Evolutionary conservation across 2,329 filamentous ascomycete genomes (phyloP), one percentile per base, ranked within the genome.

Genomic region (Sporothrix dimorphospora): DNA sequence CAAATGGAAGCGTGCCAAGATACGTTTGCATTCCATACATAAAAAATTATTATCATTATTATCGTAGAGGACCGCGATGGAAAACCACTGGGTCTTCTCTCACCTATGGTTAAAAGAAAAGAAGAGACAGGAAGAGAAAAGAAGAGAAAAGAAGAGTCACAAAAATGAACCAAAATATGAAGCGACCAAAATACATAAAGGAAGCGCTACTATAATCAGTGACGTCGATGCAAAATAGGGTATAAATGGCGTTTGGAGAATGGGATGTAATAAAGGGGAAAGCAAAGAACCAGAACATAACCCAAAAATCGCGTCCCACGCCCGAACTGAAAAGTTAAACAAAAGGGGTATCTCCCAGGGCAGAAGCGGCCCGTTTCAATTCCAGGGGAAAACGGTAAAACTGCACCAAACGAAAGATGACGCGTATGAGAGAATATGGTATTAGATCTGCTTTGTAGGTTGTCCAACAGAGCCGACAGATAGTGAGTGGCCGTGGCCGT

Each of bases 401-500:
- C n/a, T 45, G 38, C 67, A 53, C 19, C 30, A 9, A 16, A 16
- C 24, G 19, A 34, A 40, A 7, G 16, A 47, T 16, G 30, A 19
- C 27, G 30, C 27, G 24, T 30, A 40, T 47, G 14, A 67, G 24
- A 34, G 42, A 24, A 34, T 14, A 24, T 21, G 14, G 40, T 34
- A 47, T 47, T 51, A 70, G 24, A 70, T 49, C 30, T 49, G 68
- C 55, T 70, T 70, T 19, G 53, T 69, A 30, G 16, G 19, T 27
- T 63, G 65, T 11, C 70, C 69, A 16, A 71, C 47, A 11, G 67
- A 51, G 24, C 69, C 63, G 11, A 71, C 45, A 16, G 67, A 72
- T 3, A 66, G 11, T 5, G 72, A 71, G 61, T 71, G 74, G 19
- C 55, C 78, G 65, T 80, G 78, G 9, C 59, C 59, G 61, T 71